phyloP scores from a whole-genome alignment of 2,329 filamentous ascomycete genomes.

The Penicillium sp. region DNA sequence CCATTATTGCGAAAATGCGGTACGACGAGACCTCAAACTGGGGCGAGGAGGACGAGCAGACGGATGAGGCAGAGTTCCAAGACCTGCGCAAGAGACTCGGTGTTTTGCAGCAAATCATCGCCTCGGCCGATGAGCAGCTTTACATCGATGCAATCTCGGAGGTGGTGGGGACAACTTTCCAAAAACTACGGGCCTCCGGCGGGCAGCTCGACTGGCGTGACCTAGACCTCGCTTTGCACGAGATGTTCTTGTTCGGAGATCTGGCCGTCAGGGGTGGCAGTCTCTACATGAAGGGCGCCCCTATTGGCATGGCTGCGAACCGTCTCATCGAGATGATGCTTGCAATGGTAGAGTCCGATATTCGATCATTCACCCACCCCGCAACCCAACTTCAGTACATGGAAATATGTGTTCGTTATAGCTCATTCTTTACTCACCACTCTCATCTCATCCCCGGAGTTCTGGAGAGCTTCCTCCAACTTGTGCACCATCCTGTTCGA shows the following conservation, averaged over 20 bases:
- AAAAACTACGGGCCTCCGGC: slow-evolving; percentile 71
- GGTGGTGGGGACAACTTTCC: slow-evolving; percentile 83
- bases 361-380: slow-evolving; percentile 82
- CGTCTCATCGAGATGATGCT: slow-evolving; percentile 88
- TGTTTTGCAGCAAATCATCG: slow-evolving; percentile 87
- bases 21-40: slow-evolving; percentile 93
- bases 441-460: slow-evolving; percentile 78
- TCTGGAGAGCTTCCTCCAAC: slow-evolving; percentile 84
- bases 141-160: slow-evolving; percentile 87
- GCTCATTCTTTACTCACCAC: slow-evolving; percentile 86
- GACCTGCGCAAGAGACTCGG: slow-evolving; percentile 88
- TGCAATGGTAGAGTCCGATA: slow-evolving; percentile 90
- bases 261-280: slow-evolving; percentile 86
- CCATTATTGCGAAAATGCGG: slow-evolving; percentile 93
- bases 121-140: slow-evolving; percentile 80
- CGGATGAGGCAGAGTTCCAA: slow-evolving; percentile 95
- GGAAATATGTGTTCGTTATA: slow-evolving; percentile 96
- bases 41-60: slow-evolving; percentile 92
- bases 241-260: slow-evolving; percentile 95
- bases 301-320: slow-evolving; percentile 75
- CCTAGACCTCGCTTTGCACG: slow-evolving; percentile 86
- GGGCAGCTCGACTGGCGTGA: slow-evolving; percentile 88
- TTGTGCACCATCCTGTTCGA: slow-evolving; percentile 84
- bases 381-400: slow-evolving; percentile 95
- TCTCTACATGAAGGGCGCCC: slow-evolving; percentile 79